Percentiles rank a stretch among this genome's conserved stretches.
These are phyloP conservation scores for Thelonectria rubi DNA, from an alignment of 2,329 filamentous ascomycete species.

Conservation along the genomic window DNA sequence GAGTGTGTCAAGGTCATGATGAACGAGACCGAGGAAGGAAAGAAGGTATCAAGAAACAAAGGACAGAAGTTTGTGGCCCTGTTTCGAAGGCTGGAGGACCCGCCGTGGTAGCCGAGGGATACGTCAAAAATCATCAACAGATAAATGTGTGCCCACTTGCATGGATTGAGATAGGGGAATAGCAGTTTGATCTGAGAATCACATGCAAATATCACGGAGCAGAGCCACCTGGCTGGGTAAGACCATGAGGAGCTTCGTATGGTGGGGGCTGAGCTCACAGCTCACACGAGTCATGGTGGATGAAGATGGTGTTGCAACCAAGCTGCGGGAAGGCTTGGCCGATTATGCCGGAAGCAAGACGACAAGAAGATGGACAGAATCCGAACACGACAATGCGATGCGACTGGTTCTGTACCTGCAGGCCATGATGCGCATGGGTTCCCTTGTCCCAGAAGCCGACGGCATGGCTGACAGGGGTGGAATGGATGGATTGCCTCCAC, in stretches of 20 bases:
- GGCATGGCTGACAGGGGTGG: slow-evolving; percentile 21
- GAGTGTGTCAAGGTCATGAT: slow-evolving; percentile 78
- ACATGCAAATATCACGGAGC: slow-evolving; percentile 21
- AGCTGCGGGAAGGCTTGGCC: neutral
- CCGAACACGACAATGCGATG: neutral
- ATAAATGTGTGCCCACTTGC: slow-evolving; percentile 5
- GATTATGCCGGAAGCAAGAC: neutral
- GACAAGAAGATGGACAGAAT: neutral
- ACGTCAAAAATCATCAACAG: slow-evolving; percentile 1
- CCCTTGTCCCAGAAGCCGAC: slow-evolving; percentile 9
- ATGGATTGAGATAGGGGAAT: slow-evolving; percentile 9
- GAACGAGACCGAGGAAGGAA: slow-evolving; percentile 92
- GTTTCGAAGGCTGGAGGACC: slow-evolving; percentile 83
- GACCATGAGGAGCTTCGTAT: neutral
- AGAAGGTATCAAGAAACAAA: slow-evolving; percentile 92
- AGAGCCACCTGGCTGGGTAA: neutral
- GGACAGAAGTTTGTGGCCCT: slow-evolving; percentile 92
- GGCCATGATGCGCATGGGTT: slow-evolving; percentile 4
- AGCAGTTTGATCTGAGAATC: slow-evolving; percentile 14
- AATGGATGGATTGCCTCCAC: too few relatives aligned
- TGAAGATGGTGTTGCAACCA: neutral
- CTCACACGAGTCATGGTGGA: slow-evolving; percentile 13
- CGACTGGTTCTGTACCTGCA: too few relatives aligned
- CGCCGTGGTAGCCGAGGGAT: slow-evolving; percentile 67
- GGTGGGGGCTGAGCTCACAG: slow-evolving; percentile 16